Percentiles rank a stretch among this genome's conserved stretches.
phyloP scores from a whole-genome alignment of 1,284 basidiomycete species.

The Nidula niveotomentosa region DNA sequence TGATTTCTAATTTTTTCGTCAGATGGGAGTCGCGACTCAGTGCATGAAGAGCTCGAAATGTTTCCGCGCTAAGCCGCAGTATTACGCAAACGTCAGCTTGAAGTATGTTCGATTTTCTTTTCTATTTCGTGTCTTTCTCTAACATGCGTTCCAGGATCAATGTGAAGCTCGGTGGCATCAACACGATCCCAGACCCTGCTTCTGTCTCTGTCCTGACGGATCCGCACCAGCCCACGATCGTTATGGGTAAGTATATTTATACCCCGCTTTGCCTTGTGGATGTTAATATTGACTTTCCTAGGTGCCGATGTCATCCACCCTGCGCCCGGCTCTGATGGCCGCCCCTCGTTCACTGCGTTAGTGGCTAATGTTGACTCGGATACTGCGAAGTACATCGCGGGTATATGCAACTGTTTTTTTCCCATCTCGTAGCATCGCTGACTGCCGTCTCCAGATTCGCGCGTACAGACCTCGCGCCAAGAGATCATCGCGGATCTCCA shows the following conservation, averaged over 20 bases:
- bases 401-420: constrained; percentile 25
- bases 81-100: constrained; percentile 77
- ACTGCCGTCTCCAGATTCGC: constrained; percentile 35
- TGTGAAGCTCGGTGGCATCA: constrained; percentile 80
- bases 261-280: neutral
- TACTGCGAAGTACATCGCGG: constrained; percentile 50
- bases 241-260: constrained; percentile 56
- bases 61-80: constrained; percentile 63
- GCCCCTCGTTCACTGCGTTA: constrained; percentile 75
- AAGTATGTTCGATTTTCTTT: constrained; percentile 49
- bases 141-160: constrained; percentile 56
- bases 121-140: neutral
- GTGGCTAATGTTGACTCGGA: constrained; percentile 75
- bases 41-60: constrained; percentile 69
- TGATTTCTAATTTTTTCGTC: constrained; percentile 5
- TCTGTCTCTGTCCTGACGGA: constrained; percentile 65
- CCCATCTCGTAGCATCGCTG: no score
- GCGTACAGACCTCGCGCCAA: constrained; percentile 65
- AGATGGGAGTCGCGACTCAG: constrained; percentile 70
- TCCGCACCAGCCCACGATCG: constrained; percentile 68
- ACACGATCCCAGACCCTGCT: constrained; percentile 65
- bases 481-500: constrained; percentile 76
- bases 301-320: constrained; percentile 81
- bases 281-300: constrained; percentile 15
- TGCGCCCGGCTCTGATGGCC: constrained; percentile 66